Percentiles rank a stretch among this genome's conserved stretches.
Evolutionary conservation across 78 protist genomes (phyloP).

Genomic region (Dictyostelium capitatum): DNA sequence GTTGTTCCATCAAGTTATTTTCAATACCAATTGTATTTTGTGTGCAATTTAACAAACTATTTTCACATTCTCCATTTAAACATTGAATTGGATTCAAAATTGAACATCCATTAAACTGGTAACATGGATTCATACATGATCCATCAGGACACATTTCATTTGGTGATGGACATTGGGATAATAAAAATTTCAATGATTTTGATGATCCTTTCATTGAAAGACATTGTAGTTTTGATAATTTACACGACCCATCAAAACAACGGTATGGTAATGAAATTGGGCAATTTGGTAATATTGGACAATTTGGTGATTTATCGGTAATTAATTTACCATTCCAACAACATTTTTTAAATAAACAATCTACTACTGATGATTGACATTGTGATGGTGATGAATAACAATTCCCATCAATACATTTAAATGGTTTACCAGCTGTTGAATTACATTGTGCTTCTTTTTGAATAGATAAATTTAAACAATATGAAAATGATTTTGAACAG

Average conservation of each 20-base stretch:
- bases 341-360: conserved; percentile 28
- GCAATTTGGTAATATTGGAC: conserved; percentile 36
- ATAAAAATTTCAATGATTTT: neutral
- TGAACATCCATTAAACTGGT: conserved; percentile 33
- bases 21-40: neutral
- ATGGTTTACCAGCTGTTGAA: conserved; percentile 5
- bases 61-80: conserved; percentile 31
- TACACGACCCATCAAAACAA: conserved; percentile 49
- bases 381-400: neutral
- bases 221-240: neutral
- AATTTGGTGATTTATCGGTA: neutral
- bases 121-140: conserved; percentile 33
- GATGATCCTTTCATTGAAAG: too few species aligned
- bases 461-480: neutral
- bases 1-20: too few species aligned
- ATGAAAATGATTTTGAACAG: neutral
- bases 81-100: conserved; percentile 5
- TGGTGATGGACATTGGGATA: neutral
- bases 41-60: neutral
- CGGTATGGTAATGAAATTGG: neutral
- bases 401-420: conserved; percentile 3
- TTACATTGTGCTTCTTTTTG: neutral
- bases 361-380: neutral
- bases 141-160: conserved; percentile 2
- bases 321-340: conserved; percentile 41